Evolutionary conservation across 257 asterid species (phyloP), one percentile per base, ranked within the genome.

Genomic region (Plectranthus barbatus): DNA sequence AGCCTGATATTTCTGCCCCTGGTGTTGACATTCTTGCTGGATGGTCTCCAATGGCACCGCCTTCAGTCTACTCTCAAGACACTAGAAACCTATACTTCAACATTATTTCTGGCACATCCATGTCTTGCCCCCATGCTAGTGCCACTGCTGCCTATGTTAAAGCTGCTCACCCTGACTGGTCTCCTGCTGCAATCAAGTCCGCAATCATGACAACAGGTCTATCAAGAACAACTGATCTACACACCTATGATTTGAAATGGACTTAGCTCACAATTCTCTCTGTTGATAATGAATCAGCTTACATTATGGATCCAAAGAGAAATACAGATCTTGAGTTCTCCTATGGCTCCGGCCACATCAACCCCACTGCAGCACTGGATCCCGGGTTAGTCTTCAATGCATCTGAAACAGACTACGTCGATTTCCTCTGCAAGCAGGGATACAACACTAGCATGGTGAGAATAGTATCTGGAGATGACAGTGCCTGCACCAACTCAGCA

Each of bases 111-210:
- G 83, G 80, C 58, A 80, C 85, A 19, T 80, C 85, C 57, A 76
- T 80, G 82, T 61, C 81, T 13, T 67, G 78, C 66, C 82, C 85
- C 19, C 82, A 73, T 48, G 80, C 71, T 4, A 68, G 64, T 18
- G 85, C 64, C 0, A 56, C 82, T 3, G 76, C 80, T 9, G 85
- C 85, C 37, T 76, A 76, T 39, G 73, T 80, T 19, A 80, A 80
- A 66, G 68, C 85, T 15, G 66, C 31, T 10, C 80, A 76, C 60
- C 78, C 82, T 0, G 54, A 70, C 29, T 80, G 85, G 85, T 80
- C 82, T 11, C 82, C 85, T 7, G 66, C 82, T 31, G 85, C 85
- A 14, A 70, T 80, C 19, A 79, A 76, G 41, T 79, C 84, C 17
- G 82, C 80, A 13, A 70, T 76, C 67, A 80, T 80, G 80, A 80